Evolutionary conservation across 2,329 filamentous ascomycete species (phyloP).

Genomic region (Amauroascus verrucosus): DNA sequence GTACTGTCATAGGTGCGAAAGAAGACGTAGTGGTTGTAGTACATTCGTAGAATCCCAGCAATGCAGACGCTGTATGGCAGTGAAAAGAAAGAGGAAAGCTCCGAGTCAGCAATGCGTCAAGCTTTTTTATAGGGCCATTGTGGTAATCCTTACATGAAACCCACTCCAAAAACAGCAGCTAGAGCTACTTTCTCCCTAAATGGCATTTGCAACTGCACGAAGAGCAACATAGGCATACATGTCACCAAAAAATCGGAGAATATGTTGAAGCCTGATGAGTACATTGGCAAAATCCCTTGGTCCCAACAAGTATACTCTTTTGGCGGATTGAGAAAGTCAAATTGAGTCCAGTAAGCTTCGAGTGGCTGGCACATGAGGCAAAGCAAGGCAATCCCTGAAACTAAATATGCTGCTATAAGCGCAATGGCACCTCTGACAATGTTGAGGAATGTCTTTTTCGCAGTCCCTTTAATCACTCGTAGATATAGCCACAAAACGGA

Average conservation of each 20-base stretch:
- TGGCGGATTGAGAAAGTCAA: neutral
- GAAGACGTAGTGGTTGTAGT: conserved; percentile 5
- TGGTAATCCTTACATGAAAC: conserved; percentile 6
- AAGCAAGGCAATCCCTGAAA: neutral
- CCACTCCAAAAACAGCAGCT: conserved; percentile 7
- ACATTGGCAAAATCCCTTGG: conserved; percentile 8
- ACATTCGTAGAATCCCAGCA: conserved; percentile 2
- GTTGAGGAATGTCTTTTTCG: conserved; percentile 6
- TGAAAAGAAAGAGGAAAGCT: too few relatives aligned
- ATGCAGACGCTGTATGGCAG: conserved; percentile 5
- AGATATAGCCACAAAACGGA: conserved; percentile 11
- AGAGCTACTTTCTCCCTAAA: conserved; percentile 7
- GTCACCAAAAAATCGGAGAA: conserved; percentile 7
- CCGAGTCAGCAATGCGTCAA: neutral
- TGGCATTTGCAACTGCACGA: conserved; percentile 11
- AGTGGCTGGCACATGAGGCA: conserved; percentile 7
- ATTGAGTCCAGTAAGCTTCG: conserved; percentile 10
- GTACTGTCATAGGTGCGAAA: conserved; percentile 9
- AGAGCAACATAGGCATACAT: conserved; percentile 9
- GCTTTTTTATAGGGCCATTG: neutral
- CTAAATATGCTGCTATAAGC: conserved; percentile 4
- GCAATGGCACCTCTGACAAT: conserved; percentile 5
- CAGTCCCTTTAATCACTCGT: conserved; percentile 11
- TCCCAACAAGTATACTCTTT: conserved; percentile 1
- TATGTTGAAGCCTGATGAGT: conserved; percentile 4